phyloP scores from a whole-genome alignment of 192 early-diverging fungal genomes.

The Funneliformis geosporum region DNA sequence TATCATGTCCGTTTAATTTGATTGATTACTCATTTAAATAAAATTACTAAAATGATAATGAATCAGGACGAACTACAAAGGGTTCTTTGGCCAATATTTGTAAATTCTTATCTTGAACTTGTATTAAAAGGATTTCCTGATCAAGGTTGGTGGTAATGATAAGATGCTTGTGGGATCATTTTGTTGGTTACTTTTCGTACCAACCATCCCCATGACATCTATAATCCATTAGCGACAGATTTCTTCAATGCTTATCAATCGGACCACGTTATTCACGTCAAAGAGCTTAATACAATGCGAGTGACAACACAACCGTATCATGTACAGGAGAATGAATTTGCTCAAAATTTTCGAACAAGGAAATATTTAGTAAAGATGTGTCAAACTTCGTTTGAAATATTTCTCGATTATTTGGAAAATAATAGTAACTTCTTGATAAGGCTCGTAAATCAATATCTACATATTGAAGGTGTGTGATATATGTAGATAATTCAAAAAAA shows the following conservation, averaged over 20 bases:
- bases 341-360: slow-evolving; percentile 75
- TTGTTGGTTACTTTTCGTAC: neutral
- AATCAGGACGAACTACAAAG: slow-evolving; percentile 73
- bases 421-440: slow-evolving; percentile 83
- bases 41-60: neutral
- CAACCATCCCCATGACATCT: neutral
- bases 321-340: slow-evolving; percentile 77
- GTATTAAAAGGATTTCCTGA: slow-evolving; percentile 55
- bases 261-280: slow-evolving; percentile 81
- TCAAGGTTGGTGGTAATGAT: slow-evolving; percentile 44
- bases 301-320: slow-evolving; percentile 77
- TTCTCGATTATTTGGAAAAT: slow-evolving; percentile 83
- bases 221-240: slow-evolving; percentile 52
- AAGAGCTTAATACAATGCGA: slow-evolving; percentile 67
- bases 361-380: slow-evolving; percentile 87
- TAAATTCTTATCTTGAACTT: slow-evolving; percentile 88
- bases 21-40: neutral
- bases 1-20: neutral
- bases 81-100: slow-evolving; percentile 89
- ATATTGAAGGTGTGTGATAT: slow-evolving; percentile 61
- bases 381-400: slow-evolving; percentile 83
- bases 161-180: neutral
- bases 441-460: slow-evolving; percentile 89
- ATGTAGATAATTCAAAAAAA: neutral
- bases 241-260: slow-evolving; percentile 76